Conservation (phyloP, 257 asterid genomes). For the Datura wrightii region DNA sequence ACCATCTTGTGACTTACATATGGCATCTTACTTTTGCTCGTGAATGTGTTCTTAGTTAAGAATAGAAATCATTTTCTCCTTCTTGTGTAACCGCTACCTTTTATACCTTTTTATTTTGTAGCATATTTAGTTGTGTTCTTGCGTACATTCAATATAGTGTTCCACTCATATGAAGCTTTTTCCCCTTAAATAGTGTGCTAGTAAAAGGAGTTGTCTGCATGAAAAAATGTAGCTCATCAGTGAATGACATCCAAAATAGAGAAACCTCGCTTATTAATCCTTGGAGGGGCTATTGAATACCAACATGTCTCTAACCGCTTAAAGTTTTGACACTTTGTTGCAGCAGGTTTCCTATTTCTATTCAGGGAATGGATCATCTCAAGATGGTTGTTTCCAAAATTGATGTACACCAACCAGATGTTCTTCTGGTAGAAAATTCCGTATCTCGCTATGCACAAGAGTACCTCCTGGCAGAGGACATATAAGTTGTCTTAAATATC, state of each 20-base stretch:
- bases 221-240: slow-evolving; percentile 95
- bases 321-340: slow-evolving; percentile 88
- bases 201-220: slow-evolving; percentile 93
- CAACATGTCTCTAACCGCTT: slow-evolving; percentile 91
- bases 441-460: slow-evolving; percentile 97
- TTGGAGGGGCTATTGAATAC: slow-evolving; percentile 97
- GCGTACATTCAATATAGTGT: slow-evolving; percentile 26
- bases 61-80: slow-evolving; percentile 18
- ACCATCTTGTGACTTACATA: neutral
- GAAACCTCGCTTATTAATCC: slow-evolving; percentile 86
- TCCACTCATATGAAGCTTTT: slow-evolving; percentile 36
- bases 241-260: slow-evolving; percentile 90
- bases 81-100: neutral
- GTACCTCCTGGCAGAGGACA: slow-evolving; percentile 86
- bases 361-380: slow-evolving; percentile 98
- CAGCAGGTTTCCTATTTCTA: slow-evolving; percentile 72
- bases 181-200: slow-evolving; percentile 60
- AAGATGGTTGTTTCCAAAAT: slow-evolving; percentile 98
- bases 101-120: neutral
- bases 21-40: neutral
- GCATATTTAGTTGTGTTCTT: slow-evolving; percentile 16
- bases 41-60: neutral
- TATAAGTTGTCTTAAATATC: slow-evolving; percentile 86
- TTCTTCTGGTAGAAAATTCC: slow-evolving; percentile 97
- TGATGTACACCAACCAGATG: slow-evolving; percentile 80